Evolutionary conservation across 148 eudicot species (phyloP).

Genomic region (Rhododendron ferrugineum): DNA sequence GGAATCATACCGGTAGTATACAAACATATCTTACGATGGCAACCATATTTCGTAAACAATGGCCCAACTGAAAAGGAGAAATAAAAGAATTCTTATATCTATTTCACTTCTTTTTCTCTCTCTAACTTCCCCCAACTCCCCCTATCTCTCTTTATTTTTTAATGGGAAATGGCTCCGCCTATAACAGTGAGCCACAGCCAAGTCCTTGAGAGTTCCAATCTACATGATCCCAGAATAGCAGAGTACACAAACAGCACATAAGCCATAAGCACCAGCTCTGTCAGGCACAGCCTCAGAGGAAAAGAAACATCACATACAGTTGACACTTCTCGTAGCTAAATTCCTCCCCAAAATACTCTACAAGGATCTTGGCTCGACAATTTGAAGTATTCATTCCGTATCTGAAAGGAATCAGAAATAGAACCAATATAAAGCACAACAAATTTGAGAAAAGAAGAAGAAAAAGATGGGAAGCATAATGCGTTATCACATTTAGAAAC

Average conservation of each 20-base stretch:
- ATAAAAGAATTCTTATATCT: background rate
- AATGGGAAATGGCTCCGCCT: background rate
- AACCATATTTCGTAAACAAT: background rate
- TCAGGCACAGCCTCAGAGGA: background rate
- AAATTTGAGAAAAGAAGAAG: background rate
- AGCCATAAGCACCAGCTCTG: background rate
- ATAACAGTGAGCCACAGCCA: background rate
- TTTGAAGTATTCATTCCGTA: constrained; percentile 71
- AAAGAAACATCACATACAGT: constrained; percentile 27
- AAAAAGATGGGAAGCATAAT: background rate
- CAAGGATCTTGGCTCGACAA: constrained; percentile 81
- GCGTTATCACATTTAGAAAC: background rate
- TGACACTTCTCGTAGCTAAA: constrained; percentile 49
- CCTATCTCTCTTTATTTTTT: background rate
- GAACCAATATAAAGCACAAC: background rate
- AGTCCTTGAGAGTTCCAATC: constrained; percentile 1
- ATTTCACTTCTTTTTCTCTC: background rate
- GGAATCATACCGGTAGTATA: background rate
- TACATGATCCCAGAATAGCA: background rate
- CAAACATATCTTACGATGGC: background rate
- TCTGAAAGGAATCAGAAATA: constrained; percentile 25
- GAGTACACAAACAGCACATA: background rate
- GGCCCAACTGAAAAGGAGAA: background rate
- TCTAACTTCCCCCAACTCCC: background rate
- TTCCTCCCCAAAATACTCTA: constrained; percentile 87